Evolutionary conservation across 2,329 filamentous ascomycete species (phyloP).

Genomic region (Venturia oleaginea): DNA sequence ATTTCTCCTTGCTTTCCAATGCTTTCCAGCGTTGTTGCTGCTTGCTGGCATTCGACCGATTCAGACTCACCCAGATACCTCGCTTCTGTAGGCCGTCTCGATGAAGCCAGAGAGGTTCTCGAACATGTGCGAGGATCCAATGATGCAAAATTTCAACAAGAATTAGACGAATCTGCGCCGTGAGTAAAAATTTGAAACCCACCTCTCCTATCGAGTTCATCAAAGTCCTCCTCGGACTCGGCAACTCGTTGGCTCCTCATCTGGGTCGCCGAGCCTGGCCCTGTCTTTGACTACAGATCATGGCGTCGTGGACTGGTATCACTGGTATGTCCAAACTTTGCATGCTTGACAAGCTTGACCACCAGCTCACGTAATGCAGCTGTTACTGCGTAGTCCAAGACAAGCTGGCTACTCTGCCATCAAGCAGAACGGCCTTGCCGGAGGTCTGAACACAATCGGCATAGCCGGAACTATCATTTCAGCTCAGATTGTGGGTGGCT

Average conservation of each 20-base stretch:
- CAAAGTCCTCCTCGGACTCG: not conserved
- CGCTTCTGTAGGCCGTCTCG: slow-evolving; percentile 7
- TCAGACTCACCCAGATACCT: slow-evolving; percentile 24
- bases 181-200: not conserved
- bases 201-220: not conserved
- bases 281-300: slow-evolving; percentile 62
- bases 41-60: slow-evolving; percentile 35
- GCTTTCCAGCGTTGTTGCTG: slow-evolving; percentile 35
- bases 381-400: not conserved
- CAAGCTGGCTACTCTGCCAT: not conserved
- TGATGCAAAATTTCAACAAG: slow-evolving; percentile 44
- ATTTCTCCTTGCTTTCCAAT: slow-evolving; percentile 40
- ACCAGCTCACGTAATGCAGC: not conserved
- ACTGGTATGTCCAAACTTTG: slow-evolving; percentile 35
- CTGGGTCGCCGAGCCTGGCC: slow-evolving; percentile 59
- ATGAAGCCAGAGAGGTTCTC: slow-evolving; percentile 47
- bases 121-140: slow-evolving; percentile 51
- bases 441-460: slow-evolving; percentile 47
- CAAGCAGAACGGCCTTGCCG: slow-evolving; percentile 45
- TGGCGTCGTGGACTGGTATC: slow-evolving; percentile 63
- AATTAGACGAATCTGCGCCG: slow-evolving; percentile 60
- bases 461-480: slow-evolving; percentile 59
- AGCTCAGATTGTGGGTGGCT: slow-evolving; percentile 60
- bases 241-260: slow-evolving; percentile 36
- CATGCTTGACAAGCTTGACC: not conserved